Conservation (phyloP, 2,329 filamentous ascomycete genomes). For the Apiospora malaysiana region DNA sequence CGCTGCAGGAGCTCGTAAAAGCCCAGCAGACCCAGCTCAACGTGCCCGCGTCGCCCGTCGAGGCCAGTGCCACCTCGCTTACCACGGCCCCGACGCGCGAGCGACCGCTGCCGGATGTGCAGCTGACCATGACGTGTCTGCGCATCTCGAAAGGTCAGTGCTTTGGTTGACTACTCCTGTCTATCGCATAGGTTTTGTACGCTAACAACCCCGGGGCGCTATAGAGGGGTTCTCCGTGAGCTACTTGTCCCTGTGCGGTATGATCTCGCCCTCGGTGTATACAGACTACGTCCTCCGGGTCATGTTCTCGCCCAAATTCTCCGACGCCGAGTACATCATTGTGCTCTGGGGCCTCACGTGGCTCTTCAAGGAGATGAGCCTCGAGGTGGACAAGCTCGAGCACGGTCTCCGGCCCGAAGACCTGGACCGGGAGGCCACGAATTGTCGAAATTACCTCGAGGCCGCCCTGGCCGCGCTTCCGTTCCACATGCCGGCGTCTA, state of each 20-base stretch:
- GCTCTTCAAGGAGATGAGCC: constrained; percentile 43
- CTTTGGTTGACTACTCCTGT: too few species aligned
- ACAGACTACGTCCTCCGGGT: constrained; percentile 20
- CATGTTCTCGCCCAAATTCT: constrained; percentile 16
- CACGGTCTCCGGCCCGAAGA: constrained; percentile 44
- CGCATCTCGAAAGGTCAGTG: constrained; percentile 20
- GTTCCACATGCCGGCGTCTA: constrained; percentile 60
- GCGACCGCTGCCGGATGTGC: constrained; percentile 15
- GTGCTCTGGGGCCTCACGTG: constrained; percentile 53
- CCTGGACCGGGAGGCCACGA: constrained; percentile 5
- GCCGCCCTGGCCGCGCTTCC: constrained; percentile 57
- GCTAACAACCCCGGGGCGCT: background rate
- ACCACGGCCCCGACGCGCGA: too few species aligned
- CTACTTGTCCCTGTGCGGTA: constrained; percentile 10
- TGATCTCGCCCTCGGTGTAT: constrained; percentile 10
- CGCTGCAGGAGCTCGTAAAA: constrained; percentile 54
- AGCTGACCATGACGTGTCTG: constrained; percentile 21
- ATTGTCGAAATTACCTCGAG: constrained; percentile 56
- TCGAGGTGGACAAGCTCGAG: constrained; percentile 47
- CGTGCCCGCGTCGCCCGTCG: background rate
- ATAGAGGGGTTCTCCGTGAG: background rate
- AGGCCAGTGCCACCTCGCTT: background rate
- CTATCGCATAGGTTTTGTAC: background rate
- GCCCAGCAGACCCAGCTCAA: constrained; percentile 17
- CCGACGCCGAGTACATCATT: constrained; percentile 44